These are phyloP conservation scores for Podospora australis DNA, from an alignment of 495 filamentous ascomycete species.

Conservation along the genomic window DNA sequence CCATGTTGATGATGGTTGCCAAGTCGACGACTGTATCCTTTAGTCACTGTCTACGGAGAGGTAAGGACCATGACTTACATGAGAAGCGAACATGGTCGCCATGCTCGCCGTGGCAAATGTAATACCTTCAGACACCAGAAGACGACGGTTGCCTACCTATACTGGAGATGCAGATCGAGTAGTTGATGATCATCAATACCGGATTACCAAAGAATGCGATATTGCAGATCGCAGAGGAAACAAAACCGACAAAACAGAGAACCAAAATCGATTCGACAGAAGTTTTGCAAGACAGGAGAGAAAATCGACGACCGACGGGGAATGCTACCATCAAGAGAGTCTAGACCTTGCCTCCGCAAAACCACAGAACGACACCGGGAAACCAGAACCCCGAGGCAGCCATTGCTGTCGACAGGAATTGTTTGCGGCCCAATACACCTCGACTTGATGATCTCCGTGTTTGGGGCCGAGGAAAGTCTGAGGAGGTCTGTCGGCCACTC, in stretches of 20 bases:
- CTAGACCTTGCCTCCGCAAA: not conserved
- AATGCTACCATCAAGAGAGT: not conserved
- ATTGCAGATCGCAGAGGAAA: not conserved
- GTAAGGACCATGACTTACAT: not conserved
- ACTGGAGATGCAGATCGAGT: too few species aligned
- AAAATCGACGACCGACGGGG: not conserved
- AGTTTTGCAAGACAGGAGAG: not conserved
- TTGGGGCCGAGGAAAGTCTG: slow-evolving; percentile 6
- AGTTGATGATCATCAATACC: too few species aligned
- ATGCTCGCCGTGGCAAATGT: too few species aligned
- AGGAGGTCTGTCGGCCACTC: not conserved
- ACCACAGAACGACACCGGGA: not conserved
- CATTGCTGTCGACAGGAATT: not conserved
- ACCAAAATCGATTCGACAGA: too few species aligned
- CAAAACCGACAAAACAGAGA: too few species aligned
- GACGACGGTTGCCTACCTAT: too few species aligned
- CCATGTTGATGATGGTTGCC: slow-evolving; percentile 12
- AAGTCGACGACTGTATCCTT: slow-evolving; percentile 4
- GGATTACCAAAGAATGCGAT: too few species aligned
- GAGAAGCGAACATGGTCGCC: not conserved
- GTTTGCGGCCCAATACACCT: not conserved
- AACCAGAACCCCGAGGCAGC: not conserved
- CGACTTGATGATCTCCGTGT: not conserved
- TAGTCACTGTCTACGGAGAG: not conserved
- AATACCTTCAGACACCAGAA: too few species aligned